phyloP scores from a whole-genome alignment of 306 rosid species.

The Acacia acuminata region DNA sequence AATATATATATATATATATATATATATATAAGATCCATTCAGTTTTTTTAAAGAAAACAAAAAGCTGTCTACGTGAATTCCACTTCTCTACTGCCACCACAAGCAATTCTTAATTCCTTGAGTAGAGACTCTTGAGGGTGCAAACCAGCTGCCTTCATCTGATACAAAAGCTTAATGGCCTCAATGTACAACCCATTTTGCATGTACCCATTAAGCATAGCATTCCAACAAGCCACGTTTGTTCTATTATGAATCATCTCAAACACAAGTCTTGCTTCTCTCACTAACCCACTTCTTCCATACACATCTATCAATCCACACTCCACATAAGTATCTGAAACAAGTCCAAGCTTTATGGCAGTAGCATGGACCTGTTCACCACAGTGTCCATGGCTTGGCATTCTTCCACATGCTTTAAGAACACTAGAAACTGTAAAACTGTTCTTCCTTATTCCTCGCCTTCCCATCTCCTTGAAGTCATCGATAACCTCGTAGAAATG shows the following conservation, averaged over 20 bases:
- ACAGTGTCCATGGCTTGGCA: constrained; percentile 34
- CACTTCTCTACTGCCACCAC: constrained; percentile 41
- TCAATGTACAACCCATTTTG: constrained; percentile 46
- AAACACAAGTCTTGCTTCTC: constrained; percentile 51
- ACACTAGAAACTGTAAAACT: constrained; percentile 53
- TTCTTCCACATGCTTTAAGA: constrained; percentile 66
- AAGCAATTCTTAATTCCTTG: constrained; percentile 54
- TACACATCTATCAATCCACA: constrained; percentile 66
- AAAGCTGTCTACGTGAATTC: constrained; percentile 14
- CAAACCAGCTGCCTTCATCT: constrained; percentile 51
- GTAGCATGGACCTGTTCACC: constrained; percentile 63
- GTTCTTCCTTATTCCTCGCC: constrained; percentile 53
- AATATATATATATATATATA: background rate
- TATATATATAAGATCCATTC: background rate
- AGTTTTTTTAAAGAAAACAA: background rate
- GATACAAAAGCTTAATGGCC: constrained; percentile 63
- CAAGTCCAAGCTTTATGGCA: constrained; percentile 55
- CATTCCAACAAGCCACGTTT: constrained; percentile 61
- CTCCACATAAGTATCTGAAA: constrained; percentile 42
- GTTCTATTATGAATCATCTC: constrained; percentile 36
- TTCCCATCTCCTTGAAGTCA: constrained; percentile 57
- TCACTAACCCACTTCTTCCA: constrained; percentile 50
- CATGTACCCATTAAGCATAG: constrained; percentile 55
- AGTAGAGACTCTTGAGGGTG: constrained; percentile 52
- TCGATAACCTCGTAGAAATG: constrained; percentile 45